Evolutionary conservation across 2,329 filamentous ascomycete genomes (phyloP), one percentile per base, ranked within the genome.

Genomic region (Aspergillus persii): DNA sequence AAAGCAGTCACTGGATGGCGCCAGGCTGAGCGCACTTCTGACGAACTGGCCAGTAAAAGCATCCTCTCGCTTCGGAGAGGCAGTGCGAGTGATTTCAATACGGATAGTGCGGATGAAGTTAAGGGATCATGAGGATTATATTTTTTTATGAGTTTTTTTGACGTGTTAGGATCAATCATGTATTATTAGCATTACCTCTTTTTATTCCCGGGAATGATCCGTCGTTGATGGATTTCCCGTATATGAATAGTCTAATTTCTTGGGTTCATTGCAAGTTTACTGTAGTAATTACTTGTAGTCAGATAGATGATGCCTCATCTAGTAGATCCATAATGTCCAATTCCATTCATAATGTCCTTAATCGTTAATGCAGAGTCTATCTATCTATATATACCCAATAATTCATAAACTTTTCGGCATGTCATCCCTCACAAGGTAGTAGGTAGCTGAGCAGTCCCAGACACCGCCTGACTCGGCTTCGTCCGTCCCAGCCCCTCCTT

Each of bases 401-500:
- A 31, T 31, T 31, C 30, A 31, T 31, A 41, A 41, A 41, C 15
- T 41, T n/a, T 41, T 41, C 36, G 8, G 12, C 15, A 41, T n/a
- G 1, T 15, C 36, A n/a, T 12, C 36, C 4, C 7, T n/a, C 12
- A 41, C 15, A 6, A 12, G 7, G 1, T 3, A 11, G 11, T 3
- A 15, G 12, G 18, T 23, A 23, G 1, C 36, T 47, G 59, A 1
- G 55, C 58, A 47, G 53, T 48, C 6, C 58, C 56, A 2, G 56
- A 15, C 8, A 65, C 57, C 15, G 61, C 50, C 54, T 66, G 64
- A 36, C 58, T 27, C 31, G 64, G 64, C 50, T 65, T 66, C 36
- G 90, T 93, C 73, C 95, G 86, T 1, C 94, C 95, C 56, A 99
- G 72, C 0, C 95, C 95, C 50, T 97, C 91, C 73, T 89, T 94